Percentiles rank a stretch among this genome's conserved stretches.
phyloP scores from a whole-genome alignment of 2,329 filamentous ascomycete genomes.

The Dactylonectria estremocensis region DNA sequence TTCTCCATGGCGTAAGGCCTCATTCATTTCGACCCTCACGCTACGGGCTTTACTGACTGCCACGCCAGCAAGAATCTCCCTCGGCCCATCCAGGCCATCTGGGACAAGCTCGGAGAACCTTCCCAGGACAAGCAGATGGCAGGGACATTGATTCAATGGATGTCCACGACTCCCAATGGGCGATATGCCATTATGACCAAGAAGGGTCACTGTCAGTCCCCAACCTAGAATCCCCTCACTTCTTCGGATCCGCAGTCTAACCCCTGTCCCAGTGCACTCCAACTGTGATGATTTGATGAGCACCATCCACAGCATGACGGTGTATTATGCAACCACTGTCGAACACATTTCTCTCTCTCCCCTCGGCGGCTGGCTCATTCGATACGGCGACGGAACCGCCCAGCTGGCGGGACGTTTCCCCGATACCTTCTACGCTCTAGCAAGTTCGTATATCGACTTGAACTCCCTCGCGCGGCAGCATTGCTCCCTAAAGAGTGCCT shows the following conservation, averaged over 20 bases:
- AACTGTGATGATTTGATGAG: too few species aligned
- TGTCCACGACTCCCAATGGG: conserved; percentile 31
- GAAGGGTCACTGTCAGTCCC: conserved; percentile 33
- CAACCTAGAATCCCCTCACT: neutral
- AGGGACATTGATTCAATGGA: conserved; percentile 33
- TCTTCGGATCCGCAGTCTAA: too few species aligned
- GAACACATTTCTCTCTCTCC: conserved; percentile 32
- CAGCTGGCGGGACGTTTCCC: conserved; percentile 31
- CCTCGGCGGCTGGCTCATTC: conserved; percentile 28
- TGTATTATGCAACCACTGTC: too few species aligned
- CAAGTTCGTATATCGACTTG: conserved; percentile 11
- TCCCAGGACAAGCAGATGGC: conserved; percentile 12
- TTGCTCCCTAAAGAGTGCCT: conserved; percentile 14
- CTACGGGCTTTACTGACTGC: conserved; percentile 7
- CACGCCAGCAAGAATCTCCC: conserved; percentile 25
- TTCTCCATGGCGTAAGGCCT: conserved; percentile 31
- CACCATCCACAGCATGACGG: too few species aligned
- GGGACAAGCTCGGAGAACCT: conserved; percentile 25
- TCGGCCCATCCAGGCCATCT: conserved; percentile 25
- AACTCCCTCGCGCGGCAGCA: conserved; percentile 16
- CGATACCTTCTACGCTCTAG: conserved; percentile 18
- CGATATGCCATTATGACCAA: conserved; percentile 34
- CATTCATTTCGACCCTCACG: neutral
- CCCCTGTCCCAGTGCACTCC: conserved; percentile 19
- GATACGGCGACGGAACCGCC: conserved; percentile 31